Percentiles rank a stretch among this genome's conserved stretches.
These are phyloP conservation scores for Papilionanthe hybrid DNA, from an alignment of 116 monocot species.

Conservation along the genomic window DNA sequence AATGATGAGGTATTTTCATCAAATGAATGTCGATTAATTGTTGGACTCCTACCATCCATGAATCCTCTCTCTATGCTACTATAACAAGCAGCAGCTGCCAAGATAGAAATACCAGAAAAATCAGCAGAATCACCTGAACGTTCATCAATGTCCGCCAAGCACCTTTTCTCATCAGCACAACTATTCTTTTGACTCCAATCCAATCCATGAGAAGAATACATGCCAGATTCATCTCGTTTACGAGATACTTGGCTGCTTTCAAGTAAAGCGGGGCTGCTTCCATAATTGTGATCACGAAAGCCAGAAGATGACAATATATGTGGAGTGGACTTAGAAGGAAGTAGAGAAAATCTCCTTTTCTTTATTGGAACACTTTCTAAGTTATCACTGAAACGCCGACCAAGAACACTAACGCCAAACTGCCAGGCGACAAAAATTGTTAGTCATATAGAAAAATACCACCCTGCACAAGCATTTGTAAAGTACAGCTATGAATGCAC, in stretches of 20 bases:
- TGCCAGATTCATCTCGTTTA: constrained; percentile 13
- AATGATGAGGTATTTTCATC: constrained; percentile 9
- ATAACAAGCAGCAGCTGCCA: constrained; percentile 60
- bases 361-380: constrained; percentile 74
- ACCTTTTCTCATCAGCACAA: constrained; percentile 7
- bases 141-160: constrained; percentile 6
- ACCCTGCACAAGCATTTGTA: background rate
- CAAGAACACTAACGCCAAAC: constrained; percentile 87
- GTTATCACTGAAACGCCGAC: constrained; percentile 62
- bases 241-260: background rate
- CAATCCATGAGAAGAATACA: background rate
- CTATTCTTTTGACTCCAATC: background rate
- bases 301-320: constrained; percentile 19
- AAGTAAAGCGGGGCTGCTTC: background rate
- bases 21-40: constrained; percentile 3
- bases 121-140: constrained; percentile 12
- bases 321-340: constrained; percentile 37
- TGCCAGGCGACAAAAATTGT: constrained; percentile 28
- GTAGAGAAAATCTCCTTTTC: constrained; percentile 59
- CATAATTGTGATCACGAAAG: constrained; percentile 13
- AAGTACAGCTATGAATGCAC: background rate
- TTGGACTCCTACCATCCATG: constrained; percentile 16
- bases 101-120: constrained; percentile 15
- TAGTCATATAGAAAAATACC: constrained; percentile 1
- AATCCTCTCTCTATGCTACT: constrained; percentile 27